Evolutionary conservation across 306 rosid species (phyloP).

Genomic region (Vigna nakashimae): DNA sequence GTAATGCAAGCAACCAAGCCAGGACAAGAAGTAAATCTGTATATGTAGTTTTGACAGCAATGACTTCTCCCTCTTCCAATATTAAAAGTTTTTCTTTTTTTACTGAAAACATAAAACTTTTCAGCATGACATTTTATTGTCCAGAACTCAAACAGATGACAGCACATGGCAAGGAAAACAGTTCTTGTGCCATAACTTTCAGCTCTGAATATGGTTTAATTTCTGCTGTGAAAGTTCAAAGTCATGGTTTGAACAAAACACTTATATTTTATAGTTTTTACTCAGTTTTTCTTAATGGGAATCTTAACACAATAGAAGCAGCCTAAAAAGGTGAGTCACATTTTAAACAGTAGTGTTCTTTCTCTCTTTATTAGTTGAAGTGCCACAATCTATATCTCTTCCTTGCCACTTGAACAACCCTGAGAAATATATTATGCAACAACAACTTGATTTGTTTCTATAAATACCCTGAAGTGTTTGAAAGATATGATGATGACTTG

Average conservation of each 20-base stretch:
- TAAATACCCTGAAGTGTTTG: neutral
- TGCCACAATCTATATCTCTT: neutral
- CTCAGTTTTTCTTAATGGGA: constrained; percentile 4
- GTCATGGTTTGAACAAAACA: neutral
- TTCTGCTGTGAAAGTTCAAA: constrained; percentile 2
- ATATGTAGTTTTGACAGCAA: constrained; percentile 43
- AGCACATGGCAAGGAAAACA: constrained; percentile 46
- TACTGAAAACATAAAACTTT: constrained; percentile 14
- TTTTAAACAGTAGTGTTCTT: constrained; percentile 14
- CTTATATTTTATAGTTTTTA: constrained; percentile 2
- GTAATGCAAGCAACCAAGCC: constrained; percentile 43
- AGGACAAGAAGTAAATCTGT: constrained; percentile 46
- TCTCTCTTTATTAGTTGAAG: constrained; percentile 38
- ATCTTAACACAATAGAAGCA: neutral
- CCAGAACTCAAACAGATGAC: constrained; percentile 19
- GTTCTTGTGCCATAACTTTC: constrained; percentile 34
- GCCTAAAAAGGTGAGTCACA: constrained; percentile 7
- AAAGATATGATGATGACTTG: constrained; percentile 11
- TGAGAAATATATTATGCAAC: neutral
- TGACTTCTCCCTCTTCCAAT: constrained; percentile 19
- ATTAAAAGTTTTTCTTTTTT: neutral
- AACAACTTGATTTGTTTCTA: neutral
- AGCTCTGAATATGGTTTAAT: neutral
- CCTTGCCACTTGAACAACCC: constrained; percentile 16
- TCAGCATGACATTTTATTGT: constrained; percentile 36